Evolutionary conservation across 1,139 yeast species (phyloP), one percentile per base, ranked within the genome.

Genomic region (Casaregolazyma suthepensis): DNA sequence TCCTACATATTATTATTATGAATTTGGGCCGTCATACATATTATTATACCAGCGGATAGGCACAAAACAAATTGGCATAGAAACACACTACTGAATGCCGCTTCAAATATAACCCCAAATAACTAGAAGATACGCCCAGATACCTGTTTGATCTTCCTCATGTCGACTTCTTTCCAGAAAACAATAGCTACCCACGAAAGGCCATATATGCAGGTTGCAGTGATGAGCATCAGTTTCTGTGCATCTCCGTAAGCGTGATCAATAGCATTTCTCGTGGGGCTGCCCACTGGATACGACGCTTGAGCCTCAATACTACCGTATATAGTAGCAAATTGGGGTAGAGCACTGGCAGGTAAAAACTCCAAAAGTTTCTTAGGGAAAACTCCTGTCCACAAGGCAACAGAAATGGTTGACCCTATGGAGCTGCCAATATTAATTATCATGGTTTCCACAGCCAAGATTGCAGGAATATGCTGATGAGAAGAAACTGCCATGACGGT

Each of bases 381-480:
- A 12, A 54, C 56, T 54, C 62, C 56, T 38, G 60, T 59, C 62
- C 65, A 67, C 53, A 69, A 61, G 15, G 71, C 70, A 49, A 63
- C 68, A 18, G 69, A 53, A 38, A 68, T 60, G 15, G 71, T 60
- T 45, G 52, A 45, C 19, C 72, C 72, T 26, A 69, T 59, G 23
- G 71, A 64, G 18, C 65, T 68, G 43, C 73, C 73, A 42, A 65
- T 54, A 31, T 56, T 52, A 3, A 60, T 53, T 45, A 57, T 56
- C 45, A 68, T 48, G 38, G 59, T 56, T 31, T 63, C 45, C 45
- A 68, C 42, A 1, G 70, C 60, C 29, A 68, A 60, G 56, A 63
- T 59, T 55, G 59, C 59, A 31, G 71, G 65, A 26, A 67, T 61
- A 53, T 61, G 48, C 43, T 61, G 56, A 31, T 53, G 63, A n/a